Evolutionary conservation across 805 yeast species (phyloP).

Genomic region (Monosporozyma servazzii): DNA sequence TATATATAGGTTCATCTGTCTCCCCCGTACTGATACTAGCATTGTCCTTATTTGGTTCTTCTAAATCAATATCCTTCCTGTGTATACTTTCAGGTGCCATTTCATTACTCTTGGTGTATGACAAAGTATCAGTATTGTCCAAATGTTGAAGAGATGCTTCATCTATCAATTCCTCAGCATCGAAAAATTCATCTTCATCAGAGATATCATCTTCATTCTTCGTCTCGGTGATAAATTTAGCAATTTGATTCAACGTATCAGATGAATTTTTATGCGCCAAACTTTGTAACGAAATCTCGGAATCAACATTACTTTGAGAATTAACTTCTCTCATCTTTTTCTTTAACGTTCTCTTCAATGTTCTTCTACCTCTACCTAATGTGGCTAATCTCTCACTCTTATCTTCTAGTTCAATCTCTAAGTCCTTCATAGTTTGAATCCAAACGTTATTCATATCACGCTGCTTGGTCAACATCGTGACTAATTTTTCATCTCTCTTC

Average conservation of each 20-base stretch:
- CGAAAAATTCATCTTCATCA: constrained; percentile 63
- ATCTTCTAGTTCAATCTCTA: constrained; percentile 55
- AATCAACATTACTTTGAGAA: constrained; percentile 10
- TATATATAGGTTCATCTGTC: neutral
- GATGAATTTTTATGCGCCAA: constrained; percentile 1
- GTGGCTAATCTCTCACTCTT: constrained; percentile 54
- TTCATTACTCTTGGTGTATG: constrained; percentile 1
- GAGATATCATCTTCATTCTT: constrained; percentile 29
- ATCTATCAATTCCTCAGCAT: constrained; percentile 49
- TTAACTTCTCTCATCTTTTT: constrained; percentile 25
- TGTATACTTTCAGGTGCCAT: neutral
- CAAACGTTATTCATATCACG: constrained; percentile 61
- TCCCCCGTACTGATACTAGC: neutral
- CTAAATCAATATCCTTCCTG: neutral
- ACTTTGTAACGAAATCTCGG: constrained; percentile 11
- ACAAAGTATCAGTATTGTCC: neutral
- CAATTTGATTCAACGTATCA: constrained; percentile 21
- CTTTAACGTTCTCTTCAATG: constrained; percentile 44
- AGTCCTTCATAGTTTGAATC: constrained; percentile 62
- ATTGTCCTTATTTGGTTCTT: neutral
- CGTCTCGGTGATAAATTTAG: constrained; percentile 20
- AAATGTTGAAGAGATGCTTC: constrained; percentile 5
- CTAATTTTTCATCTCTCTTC: constrained; percentile 34
- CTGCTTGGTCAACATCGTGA: constrained; percentile 50
- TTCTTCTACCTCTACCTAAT: constrained; percentile 52